Evolutionary conservation across 2,329 filamentous ascomycete genomes (phyloP), one percentile per base, ranked within the genome.

Genomic region (Diaporthe sp.): DNA sequence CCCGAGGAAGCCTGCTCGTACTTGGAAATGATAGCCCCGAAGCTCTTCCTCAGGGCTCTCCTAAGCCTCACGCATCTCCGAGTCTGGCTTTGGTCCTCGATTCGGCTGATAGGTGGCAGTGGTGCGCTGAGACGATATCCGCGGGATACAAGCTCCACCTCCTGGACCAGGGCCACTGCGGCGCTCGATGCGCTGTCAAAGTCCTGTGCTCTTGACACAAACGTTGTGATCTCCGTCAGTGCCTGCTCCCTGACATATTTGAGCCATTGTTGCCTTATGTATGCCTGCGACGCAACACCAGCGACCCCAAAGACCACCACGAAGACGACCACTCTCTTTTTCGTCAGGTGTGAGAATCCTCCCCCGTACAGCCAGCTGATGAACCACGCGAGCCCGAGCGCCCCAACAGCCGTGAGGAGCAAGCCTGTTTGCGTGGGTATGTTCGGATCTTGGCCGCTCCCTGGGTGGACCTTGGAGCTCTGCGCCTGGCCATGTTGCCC

Each of bases 91-190:
- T 92, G 92, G 78, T 97, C 95, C 81, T 99, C 97, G 42, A 99
- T 88, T 59, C 96, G 92, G 77, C 94, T 97, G 75, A 98, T 93
- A n/a, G 97, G 97, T 9, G 97, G 96, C 47, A 98, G 85, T 32
- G 96, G 96, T 22, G 92, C 93, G 86, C 94, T 97, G 70, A 75
- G 73, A 30, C 44, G 63, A 79, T 71, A 98, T 30, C 96, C 96
- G 78, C 96, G 91, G 39, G 96, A 97, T 35, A 98, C 95, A 42
- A 98, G 88, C 84, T 98, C 96, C n/a, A 98, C 95, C 84, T 98
- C 96, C 82, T 98, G 96, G 76, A 98, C 93, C 75, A 98, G 89
- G 50, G 93, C 92, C 72, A 98, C 87, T 3, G 94, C 93, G 42
- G 94, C 93, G 51, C 92, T 92, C 53, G 91, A 92, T 30, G 93